A percentile compares a stretch with the other conserved stretches of the same genome.
phyloP scores from a whole-genome alignment of 257 asterid genomes.

The Haberlea rhodopensis region DNA sequence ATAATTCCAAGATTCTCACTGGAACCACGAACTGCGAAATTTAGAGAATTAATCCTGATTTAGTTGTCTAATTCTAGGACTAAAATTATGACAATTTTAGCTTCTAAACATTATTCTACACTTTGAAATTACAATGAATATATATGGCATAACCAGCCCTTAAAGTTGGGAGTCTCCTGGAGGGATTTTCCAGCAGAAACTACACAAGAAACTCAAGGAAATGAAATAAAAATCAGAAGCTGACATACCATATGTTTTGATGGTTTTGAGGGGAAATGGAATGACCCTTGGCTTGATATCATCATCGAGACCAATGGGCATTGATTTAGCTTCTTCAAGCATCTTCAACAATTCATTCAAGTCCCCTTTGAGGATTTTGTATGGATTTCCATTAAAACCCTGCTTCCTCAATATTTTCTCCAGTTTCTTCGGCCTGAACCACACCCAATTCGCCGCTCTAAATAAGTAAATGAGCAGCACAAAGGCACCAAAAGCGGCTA shows the following conservation, averaged over 20 bases:
- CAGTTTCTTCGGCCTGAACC: constrained; percentile 27
- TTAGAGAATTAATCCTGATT: too few species aligned
- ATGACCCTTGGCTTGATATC: neutral
- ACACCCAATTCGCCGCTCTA: constrained; percentile 14
- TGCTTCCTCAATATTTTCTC: constrained; percentile 24
- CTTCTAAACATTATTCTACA: too few species aligned
- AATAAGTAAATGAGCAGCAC: neutral
- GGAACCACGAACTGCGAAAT: too few species aligned
- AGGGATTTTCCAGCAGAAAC: too few species aligned
- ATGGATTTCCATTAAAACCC: constrained; percentile 27
- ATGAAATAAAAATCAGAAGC: neutral
- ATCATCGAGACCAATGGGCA: constrained; percentile 1
- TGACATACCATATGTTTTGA: constrained; percentile 8
- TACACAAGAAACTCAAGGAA: neutral
- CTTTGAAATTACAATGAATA: too few species aligned
- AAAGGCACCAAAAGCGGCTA: neutral
- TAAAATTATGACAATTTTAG: too few species aligned
- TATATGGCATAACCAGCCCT: too few species aligned
- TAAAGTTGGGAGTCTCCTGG: too few species aligned
- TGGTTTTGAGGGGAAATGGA: neutral
- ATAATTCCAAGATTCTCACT: too few species aligned
- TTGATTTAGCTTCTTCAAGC: constrained; percentile 6
- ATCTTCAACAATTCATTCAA: constrained; percentile 10
- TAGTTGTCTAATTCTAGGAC: too few species aligned
- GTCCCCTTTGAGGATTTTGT: constrained; percentile 26